A percentile compares a stretch with the other conserved stretches of the same genome.
These are phyloP conservation scores for Gymnopus androsaceus DNA, from an alignment of 1,284 basidiomycete genomes.

Conservation along the genomic window DNA sequence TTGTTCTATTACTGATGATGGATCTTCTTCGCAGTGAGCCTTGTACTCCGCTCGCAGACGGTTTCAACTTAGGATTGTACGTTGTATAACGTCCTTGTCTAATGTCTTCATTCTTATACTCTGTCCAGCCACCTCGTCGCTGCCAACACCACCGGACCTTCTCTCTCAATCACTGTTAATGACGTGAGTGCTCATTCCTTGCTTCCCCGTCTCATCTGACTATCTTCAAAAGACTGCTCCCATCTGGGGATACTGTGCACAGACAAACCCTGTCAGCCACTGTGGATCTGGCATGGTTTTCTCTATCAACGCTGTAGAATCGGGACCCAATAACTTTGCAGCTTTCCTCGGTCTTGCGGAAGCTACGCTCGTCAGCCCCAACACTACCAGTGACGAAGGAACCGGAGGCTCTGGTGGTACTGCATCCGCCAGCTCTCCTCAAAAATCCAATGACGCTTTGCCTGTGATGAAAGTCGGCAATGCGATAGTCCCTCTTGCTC, in stretches of 20 bases:
- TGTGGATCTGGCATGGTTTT: constrained; percentile 32
- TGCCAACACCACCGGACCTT: constrained; percentile 37
- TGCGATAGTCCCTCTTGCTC: too few relatives aligned
- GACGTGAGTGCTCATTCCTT: constrained; percentile 37
- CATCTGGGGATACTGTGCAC: constrained; percentile 53
- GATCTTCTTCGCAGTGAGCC: not conserved
- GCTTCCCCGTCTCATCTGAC: constrained; percentile 6
- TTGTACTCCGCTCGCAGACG: constrained; percentile 22
- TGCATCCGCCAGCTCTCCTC: too few relatives aligned
- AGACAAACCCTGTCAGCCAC: constrained; percentile 37
- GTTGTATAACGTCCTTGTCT: constrained; percentile 20
- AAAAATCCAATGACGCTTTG: too few relatives aligned
- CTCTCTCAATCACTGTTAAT: constrained; percentile 55
- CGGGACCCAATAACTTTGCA: constrained; percentile 45
- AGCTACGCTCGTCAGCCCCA: constrained; percentile 4
- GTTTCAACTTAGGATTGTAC: constrained; percentile 57
- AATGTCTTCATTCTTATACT: not conserved
- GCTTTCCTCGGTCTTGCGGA: constrained; percentile 42
- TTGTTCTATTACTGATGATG: not conserved
- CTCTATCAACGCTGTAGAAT: constrained; percentile 48
- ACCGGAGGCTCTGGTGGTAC: too few relatives aligned
- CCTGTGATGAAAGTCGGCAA: too few relatives aligned
- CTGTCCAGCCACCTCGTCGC: constrained; percentile 30
- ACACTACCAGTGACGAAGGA: too few relatives aligned
- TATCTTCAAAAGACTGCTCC: constrained; percentile 37